Percentiles rank a stretch among this genome's conserved stretches.
Conservation (phyloP, 2,329 filamentous ascomycete species). For the Davidsoniella eucalypti region DNA sequence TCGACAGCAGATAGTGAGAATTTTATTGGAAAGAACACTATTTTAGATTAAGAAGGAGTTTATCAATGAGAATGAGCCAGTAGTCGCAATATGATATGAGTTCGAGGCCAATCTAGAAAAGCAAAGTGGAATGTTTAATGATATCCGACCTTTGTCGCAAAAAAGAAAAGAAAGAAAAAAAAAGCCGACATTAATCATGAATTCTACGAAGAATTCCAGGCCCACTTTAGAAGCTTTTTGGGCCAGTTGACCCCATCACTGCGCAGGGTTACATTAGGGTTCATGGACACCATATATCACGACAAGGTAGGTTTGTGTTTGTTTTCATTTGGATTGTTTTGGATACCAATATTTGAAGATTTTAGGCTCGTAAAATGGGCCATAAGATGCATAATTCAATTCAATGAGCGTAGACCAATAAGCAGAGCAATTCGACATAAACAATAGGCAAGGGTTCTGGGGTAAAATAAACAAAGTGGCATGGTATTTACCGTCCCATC, state of each 20-base stretch:
- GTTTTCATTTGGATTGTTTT: too few species aligned
- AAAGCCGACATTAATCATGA: background rate
- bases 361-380: background rate
- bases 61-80: too few species aligned
- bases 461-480: background rate
- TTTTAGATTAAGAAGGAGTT: background rate
- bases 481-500: conserved; percentile 8
- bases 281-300: too few species aligned
- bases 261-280: too few species aligned
- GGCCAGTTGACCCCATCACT: too few species aligned
- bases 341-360: background rate
- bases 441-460: background rate
- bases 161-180: too few species aligned
- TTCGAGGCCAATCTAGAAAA: background rate
- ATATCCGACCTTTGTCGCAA: background rate
- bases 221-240: too few species aligned
- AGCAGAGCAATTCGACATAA: background rate
- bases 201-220: background rate
- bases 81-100: too few species aligned
- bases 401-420: conserved; percentile 3
- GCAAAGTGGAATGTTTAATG: background rate
- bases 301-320: too few species aligned
- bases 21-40: background rate
- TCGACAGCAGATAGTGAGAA: background rate
- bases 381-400: conserved; percentile 3